These are phyloP conservation scores for Avena sativa DNA, from an alignment of 176 grass and related monocot species.

Conservation along the genomic window DNA sequence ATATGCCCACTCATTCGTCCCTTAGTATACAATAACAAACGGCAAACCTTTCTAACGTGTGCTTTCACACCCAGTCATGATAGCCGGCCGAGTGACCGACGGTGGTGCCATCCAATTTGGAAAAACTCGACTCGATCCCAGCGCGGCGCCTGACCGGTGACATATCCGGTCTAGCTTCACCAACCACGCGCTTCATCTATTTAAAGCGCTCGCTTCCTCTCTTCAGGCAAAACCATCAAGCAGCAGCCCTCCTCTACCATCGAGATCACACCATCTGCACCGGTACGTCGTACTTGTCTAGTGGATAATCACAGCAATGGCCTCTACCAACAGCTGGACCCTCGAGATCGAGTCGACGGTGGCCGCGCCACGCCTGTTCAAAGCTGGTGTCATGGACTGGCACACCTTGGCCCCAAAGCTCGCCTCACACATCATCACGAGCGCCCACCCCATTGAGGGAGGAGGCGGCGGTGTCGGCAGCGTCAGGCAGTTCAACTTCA, in stretches of 20 bases:
- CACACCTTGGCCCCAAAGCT: slow-evolving; percentile 73
- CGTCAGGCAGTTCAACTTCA: slow-evolving; percentile 86
- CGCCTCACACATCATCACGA: background rate
- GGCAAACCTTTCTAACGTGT: background rate
- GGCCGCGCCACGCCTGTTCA: slow-evolving; percentile 64
- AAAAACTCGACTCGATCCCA: background rate
- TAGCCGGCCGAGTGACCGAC: slow-evolving; percentile 5
- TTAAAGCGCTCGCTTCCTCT: slow-evolving; percentile 27
- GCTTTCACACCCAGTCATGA: background rate
- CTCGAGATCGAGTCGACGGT: slow-evolving; percentile 56
- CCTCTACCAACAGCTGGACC: slow-evolving; percentile 50
- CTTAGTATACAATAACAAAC: background rate
- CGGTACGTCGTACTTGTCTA: background rate
- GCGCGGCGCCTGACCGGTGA: background rate
- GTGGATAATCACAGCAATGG: slow-evolving; percentile 18
- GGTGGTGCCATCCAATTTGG: background rate
- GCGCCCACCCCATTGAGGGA: too few relatives aligned
- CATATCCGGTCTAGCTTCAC: background rate
- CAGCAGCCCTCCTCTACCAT: background rate
- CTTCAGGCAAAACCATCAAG: background rate
- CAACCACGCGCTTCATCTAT: slow-evolving; percentile 41
- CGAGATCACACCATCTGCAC: too few relatives aligned
- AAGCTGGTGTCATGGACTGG: slow-evolving; percentile 72
- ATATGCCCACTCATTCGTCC: background rate
- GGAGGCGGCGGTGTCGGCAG: background rate